Evolutionary conservation across 2,329 filamentous ascomycete genomes (phyloP), one percentile per base, ranked within the genome.

Genomic region (Penicillium sp.): DNA sequence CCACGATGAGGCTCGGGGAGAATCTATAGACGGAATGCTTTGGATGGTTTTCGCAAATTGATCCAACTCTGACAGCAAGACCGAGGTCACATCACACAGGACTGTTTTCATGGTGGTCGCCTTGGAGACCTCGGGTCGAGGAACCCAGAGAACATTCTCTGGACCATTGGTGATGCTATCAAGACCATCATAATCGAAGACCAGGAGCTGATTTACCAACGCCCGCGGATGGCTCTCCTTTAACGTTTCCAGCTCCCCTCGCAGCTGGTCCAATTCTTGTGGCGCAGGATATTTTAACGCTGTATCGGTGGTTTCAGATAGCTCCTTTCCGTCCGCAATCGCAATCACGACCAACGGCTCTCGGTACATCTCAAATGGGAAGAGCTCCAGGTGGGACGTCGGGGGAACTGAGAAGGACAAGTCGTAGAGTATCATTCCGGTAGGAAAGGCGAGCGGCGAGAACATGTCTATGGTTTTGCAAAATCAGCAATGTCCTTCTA

Each of bases 311-410:
- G 41, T 48, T 32, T 72, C 68, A 4, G 71, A 71, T 26, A 88
- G 76, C 67, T 94, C 88, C 36, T 74, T 71, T 41, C 87, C 89
- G 69, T 97, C 91, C 12, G 88, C 87, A 49, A 97, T 76, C 3
- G 88, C 91, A 53, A 98, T 80, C 26, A 97, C 77, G 44, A 86
- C 81, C 46, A 96, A 76, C 7, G 89, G 86, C 66, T 95, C 88
- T 59, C 90, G 81, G 67, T 88, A 95, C 38, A 91, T 76, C 66
- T 98, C 93, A 73, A 96, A 96, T 1, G 93, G 90, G 34, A 86
- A 86, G 36, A 95, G 73, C 18, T 88, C 80, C 38, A 88, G 75
- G 64, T 95, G 88, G 29, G 88, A 88, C 29, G 83, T 78, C n/a
- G 87, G 83, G 25, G 89, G 86, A 47, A 86, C 76, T 61, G 89